Evolutionary conservation across 2,329 filamentous ascomycete genomes (phyloP), one percentile per base, ranked within the genome.

Genomic region (Fusarium equiseti): DNA sequence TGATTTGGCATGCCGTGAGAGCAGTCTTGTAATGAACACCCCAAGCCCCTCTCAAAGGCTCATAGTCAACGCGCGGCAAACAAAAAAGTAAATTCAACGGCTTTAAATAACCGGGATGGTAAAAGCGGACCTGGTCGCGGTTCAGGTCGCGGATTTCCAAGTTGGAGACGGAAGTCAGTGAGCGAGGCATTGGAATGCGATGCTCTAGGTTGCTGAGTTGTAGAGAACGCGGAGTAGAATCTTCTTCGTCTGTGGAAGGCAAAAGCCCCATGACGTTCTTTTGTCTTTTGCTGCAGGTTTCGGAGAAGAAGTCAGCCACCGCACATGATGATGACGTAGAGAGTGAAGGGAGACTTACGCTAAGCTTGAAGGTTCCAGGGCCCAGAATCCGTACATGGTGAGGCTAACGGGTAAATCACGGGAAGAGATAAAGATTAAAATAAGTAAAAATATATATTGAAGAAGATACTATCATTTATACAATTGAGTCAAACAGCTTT

Each of bases 41-140:
- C 35, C 58, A 62, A 5, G 40, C 40, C 2, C 54, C 59, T 27
- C 53, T 26, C 1, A 44, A 15, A 0, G 48, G 49, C 6, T 49
- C 65, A 13, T 59, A 66, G n/a, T 73, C 70, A 5, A 73, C 70
- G 3, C 70, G 70, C 5, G 70, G 70, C 16, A 73, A 15, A 16
- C 70, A 66, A 31, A 73, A 66, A 24, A 73, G 45, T 8, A 73
- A 22, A 20, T 71, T 73, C 7, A 71, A 51, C 2, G 70, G 70
- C 16, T 63, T 73, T 1, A 58, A 24, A 6, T 73, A 73, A 12
- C 70, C 70, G 2, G 70, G 70, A 11, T 73, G 70, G 12, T 69
- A 73, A 44, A 72, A 71, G 32, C 69, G 69, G 10, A 71, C 68
- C 40, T 71, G 69, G 22, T 71, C 69, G 29, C 70, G 44, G 7